Conservation (phyloP, 441 rosid species). For the Arabidopsis lyrata region DNA sequence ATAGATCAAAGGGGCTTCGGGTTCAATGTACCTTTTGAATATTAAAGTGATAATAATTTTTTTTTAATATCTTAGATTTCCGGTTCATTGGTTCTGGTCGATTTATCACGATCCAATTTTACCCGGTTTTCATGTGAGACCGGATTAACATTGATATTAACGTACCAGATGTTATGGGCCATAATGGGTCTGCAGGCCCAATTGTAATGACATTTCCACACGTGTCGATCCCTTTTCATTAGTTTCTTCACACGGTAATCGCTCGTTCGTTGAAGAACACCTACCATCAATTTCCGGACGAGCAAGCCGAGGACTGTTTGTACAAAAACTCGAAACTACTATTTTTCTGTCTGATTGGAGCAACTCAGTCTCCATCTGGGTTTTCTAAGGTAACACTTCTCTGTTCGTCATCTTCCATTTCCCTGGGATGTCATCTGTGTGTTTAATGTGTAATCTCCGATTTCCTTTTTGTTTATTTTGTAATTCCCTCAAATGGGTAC, state of each 20-base stretch:
- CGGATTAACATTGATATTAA: not conserved
- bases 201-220: not conserved
- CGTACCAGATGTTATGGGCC: not conserved
- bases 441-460: not conserved
- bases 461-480: not conserved
- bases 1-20: no score
- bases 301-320: slow-evolving; percentile 17
- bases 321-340: not conserved
- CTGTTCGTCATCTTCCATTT: slow-evolving; percentile 1
- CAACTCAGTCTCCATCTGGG: slow-evolving; percentile 12
- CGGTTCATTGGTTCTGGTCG: not conserved
- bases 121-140: not conserved
- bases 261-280: slow-evolving; percentile 25
- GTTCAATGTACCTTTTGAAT: not conserved
- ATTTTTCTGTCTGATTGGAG: slow-evolving; percentile 26
- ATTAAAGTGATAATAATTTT: not conserved
- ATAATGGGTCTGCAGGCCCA: slow-evolving; percentile 35
- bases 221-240: slow-evolving; percentile 23
- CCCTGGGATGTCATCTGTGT: not conserved
- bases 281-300: slow-evolving; percentile 19
- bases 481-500: not conserved
- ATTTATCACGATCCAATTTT: not conserved
- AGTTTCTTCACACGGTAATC: slow-evolving; percentile 20
- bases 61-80: not conserved
- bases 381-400: slow-evolving; percentile 32